Evolutionary conservation across 1,284 basidiomycete genomes (phyloP).

Genomic region (Wallemia ichthyophaga): DNA sequence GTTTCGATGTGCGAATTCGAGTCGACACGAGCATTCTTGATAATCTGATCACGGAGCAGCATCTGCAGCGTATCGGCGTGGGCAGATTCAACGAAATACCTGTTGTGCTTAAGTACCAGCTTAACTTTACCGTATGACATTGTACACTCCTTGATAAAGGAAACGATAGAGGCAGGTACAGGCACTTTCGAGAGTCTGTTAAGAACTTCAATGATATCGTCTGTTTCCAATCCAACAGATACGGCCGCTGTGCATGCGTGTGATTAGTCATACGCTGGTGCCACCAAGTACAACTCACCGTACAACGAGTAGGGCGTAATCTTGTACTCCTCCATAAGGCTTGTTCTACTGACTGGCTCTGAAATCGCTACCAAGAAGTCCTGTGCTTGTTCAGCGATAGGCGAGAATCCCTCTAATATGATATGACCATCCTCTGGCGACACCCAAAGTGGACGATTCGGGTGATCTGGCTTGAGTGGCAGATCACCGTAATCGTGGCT

Average conservation of each 20-base stretch:
- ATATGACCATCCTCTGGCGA: slow-evolving; percentile 77
- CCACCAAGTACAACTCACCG: slow-evolving; percentile 3
- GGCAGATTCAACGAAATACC: slow-evolving; percentile 74
- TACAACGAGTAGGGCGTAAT: slow-evolving; percentile 92
- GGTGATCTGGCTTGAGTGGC: slow-evolving; percentile 61
- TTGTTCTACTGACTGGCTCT: slow-evolving; percentile 81
- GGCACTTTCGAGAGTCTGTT: slow-evolving; percentile 25
- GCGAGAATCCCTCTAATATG: slow-evolving; percentile 81
- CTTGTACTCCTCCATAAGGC: slow-evolving; percentile 97
- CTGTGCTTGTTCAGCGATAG: slow-evolving; percentile 90
- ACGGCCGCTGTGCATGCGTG: slow-evolving; percentile 39
- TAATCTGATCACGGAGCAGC: slow-evolving; percentile 52
- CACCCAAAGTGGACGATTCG: slow-evolving; percentile 73
- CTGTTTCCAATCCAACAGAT: slow-evolving; percentile 86
- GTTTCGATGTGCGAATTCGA: slow-evolving; percentile 31
- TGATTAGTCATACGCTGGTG: neutral
- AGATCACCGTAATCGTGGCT: slow-evolving; percentile 37
- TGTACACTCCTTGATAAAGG: slow-evolving; percentile 66
- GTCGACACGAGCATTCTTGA: slow-evolving; percentile 46
- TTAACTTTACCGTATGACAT: slow-evolving; percentile 89
- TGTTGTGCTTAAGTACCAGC: slow-evolving; percentile 83
- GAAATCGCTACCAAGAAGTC: slow-evolving; percentile 95
- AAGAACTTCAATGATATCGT: slow-evolving; percentile 83
- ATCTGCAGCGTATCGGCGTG: slow-evolving; percentile 69
- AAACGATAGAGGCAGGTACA: slow-evolving; percentile 48